Base-by-base conservation (phyloP, 1,284 basidiomycete genomes). In the Neotropicomus parvogracilis region DNA sequence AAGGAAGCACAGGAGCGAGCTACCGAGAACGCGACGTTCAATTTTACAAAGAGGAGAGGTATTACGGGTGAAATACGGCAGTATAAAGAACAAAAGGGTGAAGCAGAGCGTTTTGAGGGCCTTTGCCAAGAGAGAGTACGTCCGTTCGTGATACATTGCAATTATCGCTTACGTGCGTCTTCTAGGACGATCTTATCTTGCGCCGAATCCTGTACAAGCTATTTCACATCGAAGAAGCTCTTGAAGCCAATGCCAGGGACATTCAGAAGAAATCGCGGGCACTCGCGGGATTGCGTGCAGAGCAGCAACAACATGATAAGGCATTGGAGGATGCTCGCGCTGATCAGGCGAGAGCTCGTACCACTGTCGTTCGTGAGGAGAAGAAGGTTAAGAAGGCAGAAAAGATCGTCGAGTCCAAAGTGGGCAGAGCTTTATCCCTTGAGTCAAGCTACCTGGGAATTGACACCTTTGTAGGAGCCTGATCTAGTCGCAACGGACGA, bases 31-130 rank as follows among this genome's bases (percentile, higher is more conserved):
- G 92, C 93, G 3, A 95, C 93, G 1, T 88, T 89, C 70, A 95
- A 95, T 66, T 97, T 95, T 65, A 88, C 88, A 20, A 95, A 95
- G 68, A 83, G 95, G 41, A 79, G 94, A 48, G 91, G 91, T 10
- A 95, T 99, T 60, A 81, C 92, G 6, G 90, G 90, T 3, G 97
- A 99, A 69, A 95, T 97, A 58, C 95, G 92, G 69, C 92, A 95
- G 61, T 98, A 97, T 71, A 93, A 93, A 68, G 94, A 98, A 68
- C 95, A 98, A 71, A 95, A 95, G 67, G 83, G 80, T 14, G 97
- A 99, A 66, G 91, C 93, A 4, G 90, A 93, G 60, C 79, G 88
- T 41, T 98, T 95, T 62, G 88, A 95, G 65, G 74, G 74, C 14
- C 73, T 98, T 7, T 81, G 83, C 58, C 71, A 83, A 44, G 83